A percentile compares a stretch with the other conserved stretches of the same genome.
Conservation (phyloP, 2,329 filamentous ascomycete genomes). For the Colletotrichum gloeosporioides region DNA sequence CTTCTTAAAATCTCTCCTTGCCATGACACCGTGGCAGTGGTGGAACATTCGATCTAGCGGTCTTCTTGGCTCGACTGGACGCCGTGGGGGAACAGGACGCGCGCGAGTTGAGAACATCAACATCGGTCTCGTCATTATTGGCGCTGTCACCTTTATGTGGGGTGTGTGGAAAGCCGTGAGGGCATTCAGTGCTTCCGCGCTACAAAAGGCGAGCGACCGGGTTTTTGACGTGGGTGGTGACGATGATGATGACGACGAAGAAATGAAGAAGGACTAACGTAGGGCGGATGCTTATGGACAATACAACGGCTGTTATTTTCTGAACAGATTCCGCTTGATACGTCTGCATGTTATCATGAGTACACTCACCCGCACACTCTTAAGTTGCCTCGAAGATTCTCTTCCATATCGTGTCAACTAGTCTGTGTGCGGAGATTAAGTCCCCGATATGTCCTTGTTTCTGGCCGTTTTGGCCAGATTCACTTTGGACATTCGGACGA, state of each 20-base stretch:
- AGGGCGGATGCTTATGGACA: background rate
- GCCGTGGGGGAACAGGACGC: slow-evolving; percentile 70
- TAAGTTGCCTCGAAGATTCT: slow-evolving; percentile 88
- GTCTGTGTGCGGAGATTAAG: slow-evolving; percentile 91
- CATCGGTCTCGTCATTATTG: slow-evolving; percentile 79
- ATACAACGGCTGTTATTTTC: slow-evolving; percentile 9
- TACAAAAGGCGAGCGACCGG: slow-evolving; percentile 78
- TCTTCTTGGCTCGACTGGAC: slow-evolving; percentile 54
- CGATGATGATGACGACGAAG: slow-evolving; percentile 62
- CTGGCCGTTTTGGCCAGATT: slow-evolving; percentile 57
- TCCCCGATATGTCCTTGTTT: slow-evolving; percentile 48
- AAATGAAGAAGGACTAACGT: slow-evolving; percentile 30
- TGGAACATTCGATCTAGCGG: slow-evolving; percentile 73
- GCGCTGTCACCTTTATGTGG: slow-evolving; percentile 82
- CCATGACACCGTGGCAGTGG: slow-evolving; percentile 78
- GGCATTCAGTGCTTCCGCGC: slow-evolving; percentile 71
- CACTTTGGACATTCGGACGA: slow-evolving; percentile 23
- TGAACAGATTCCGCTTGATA: slow-evolving; percentile 14
- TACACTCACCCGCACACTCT: slow-evolving; percentile 78
- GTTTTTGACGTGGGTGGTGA: slow-evolving; percentile 81
- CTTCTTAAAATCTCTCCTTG: slow-evolving; percentile 79
- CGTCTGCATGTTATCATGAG: background rate
- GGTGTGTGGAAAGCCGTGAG: slow-evolving; percentile 84
- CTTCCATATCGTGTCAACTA: slow-evolving; percentile 89
- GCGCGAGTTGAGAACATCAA: slow-evolving; percentile 81